phyloP scores from a whole-genome alignment of 2,329 filamentous ascomycete genomes.

The Pseudocercospora eumusae region DNA sequence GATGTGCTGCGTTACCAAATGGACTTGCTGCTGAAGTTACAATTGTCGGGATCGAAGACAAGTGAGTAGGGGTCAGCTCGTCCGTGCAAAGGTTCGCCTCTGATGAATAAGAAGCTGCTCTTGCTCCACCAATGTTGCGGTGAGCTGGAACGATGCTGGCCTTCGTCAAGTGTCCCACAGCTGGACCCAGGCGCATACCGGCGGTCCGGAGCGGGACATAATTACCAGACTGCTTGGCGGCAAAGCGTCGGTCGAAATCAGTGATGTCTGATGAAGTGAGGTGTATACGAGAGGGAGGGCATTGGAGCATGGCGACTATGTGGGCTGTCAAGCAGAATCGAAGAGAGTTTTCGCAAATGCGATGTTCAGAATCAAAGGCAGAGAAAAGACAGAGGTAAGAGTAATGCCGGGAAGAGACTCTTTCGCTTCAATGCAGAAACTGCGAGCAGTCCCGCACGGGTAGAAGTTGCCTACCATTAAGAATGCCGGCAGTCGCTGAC shows the following conservation, averaged over 20 bases:
- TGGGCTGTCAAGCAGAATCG: too few species aligned
- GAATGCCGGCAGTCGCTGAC: too few species aligned
- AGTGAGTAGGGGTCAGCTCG: conserved; percentile 1
- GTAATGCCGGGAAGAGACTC: too few species aligned
- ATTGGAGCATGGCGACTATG: conserved; percentile 33
- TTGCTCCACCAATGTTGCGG: conserved; percentile 25
- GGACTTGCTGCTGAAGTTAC: conserved; percentile 2
- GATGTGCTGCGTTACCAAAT: neutral
- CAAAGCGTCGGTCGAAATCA: conserved; percentile 30
- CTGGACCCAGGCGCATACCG: conserved; percentile 28
- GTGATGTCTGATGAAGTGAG: conserved; percentile 35
- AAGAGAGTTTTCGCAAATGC: neutral
- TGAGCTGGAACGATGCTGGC: conserved; percentile 26
- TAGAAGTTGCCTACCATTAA: too few species aligned
- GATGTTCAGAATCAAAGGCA: neutral
- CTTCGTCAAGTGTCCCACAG: conserved; percentile 22
- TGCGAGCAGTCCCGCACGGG: too few species aligned
- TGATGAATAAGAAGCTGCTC: conserved; percentile 26
- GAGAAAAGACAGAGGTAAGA: too few species aligned
- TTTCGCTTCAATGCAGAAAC: too few species aligned
- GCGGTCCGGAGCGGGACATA: conserved; percentile 9
- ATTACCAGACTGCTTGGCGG: conserved; percentile 24
- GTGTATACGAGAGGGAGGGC: conserved; percentile 33
- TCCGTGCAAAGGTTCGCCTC: conserved; percentile 21
- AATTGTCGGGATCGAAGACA: neutral